Evolutionary conservation across 2,329 filamentous ascomycete genomes (phyloP), one percentile per base, ranked within the genome.

Genomic region (Triangularia setosa): DNA sequence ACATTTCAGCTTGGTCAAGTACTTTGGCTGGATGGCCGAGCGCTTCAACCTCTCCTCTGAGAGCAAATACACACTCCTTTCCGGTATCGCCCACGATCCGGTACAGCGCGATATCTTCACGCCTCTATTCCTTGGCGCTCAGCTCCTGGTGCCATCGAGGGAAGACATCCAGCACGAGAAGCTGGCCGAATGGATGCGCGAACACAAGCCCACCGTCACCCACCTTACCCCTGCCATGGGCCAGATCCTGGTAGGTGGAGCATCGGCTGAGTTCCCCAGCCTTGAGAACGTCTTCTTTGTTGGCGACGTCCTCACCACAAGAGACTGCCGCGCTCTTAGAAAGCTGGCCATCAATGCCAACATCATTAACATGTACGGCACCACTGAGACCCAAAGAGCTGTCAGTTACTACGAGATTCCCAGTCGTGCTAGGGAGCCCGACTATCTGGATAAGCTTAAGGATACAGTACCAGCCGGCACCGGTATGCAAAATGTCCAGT

Each of bases 151-250:
- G 0, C 93, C 93, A 0, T 85, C 91, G 11, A 85, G 85, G 64
- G 93, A 97, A 67, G 88, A 93, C 70, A 98, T 98, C 65, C 86
- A 89, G 61, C 90, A 97, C 74, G 93, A 97, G 77, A 88, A 83
- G 71, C 81, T 97, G 14, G 89, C 89, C 4, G 92, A 96, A 73
- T 99, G 95, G 95, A 92, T 97, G 84, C 82, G 83, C 60, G 85
- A 89, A 60, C 85, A 90, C 73, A 79, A 84, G 62, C 87, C 90
- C 2, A 96, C 89, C 16, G 90, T 93, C 21, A 92, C 90, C 12
- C 95, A 98, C 77, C 79, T 98, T 44, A 99, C 95, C 1, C 95
- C 95, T 9, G 95, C 95, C 64, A 97, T 98, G 93, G 93, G 93
- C 62, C 92, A 97, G 71, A 95, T 98, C 66, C 80, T 98, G 1